Conservation (phyloP, 2,329 filamentous ascomycete genomes). For the Xylaria sp. region DNA sequence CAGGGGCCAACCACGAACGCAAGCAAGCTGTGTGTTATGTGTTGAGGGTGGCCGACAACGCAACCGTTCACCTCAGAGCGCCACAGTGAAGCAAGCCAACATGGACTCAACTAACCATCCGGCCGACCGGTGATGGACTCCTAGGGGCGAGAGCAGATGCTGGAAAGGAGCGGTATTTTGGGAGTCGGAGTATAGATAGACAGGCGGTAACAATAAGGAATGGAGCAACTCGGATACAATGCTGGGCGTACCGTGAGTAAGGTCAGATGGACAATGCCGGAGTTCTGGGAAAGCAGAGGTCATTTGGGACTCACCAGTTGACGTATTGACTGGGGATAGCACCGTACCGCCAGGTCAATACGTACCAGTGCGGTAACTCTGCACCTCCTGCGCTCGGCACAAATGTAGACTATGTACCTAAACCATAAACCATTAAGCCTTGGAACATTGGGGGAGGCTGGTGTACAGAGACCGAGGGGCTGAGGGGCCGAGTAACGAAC, state of each 20-base stretch:
- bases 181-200: background rate
- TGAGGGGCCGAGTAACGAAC: too few species aligned
- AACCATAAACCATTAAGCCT: too few species aligned
- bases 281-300: slow-evolving; percentile 36
- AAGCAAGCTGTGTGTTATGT: background rate
- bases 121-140: slow-evolving; percentile 13
- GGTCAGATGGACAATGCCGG: slow-evolving; percentile 28
- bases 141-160: background rate
- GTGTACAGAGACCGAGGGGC: too few species aligned
- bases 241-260: background rate
- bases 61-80: slow-evolving; percentile 1
- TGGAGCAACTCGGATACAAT: background rate
- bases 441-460: too few species aligned
- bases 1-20: slow-evolving; percentile 1
- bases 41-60: background rate
- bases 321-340: slow-evolving; percentile 12
- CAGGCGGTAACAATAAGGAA: slow-evolving; percentile 8
- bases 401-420: background rate
- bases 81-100: slow-evolving; percentile 20
- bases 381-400: background rate
- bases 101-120: slow-evolving; percentile 6
- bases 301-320: slow-evolving; percentile 37
- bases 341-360: background rate
- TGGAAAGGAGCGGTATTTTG: slow-evolving; percentile 1
- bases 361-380: background rate